These are phyloP conservation scores for Zychaea mexicana DNA, from an alignment of 371 early-diverging fungal genomes.

Conservation along the genomic window DNA sequence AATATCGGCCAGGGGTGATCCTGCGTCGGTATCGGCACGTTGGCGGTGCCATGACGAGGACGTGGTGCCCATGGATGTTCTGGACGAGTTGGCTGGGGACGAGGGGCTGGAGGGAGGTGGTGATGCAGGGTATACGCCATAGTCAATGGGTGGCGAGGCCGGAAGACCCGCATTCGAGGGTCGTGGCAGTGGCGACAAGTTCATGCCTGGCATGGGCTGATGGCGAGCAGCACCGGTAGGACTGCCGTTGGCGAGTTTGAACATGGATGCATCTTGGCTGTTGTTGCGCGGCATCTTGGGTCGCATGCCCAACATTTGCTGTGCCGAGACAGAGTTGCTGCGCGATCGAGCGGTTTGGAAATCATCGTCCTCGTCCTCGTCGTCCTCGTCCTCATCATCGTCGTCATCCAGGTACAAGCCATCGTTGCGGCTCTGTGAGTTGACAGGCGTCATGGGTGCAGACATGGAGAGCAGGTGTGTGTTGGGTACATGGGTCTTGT, in stretches of 20 bases:
- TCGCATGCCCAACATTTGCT: constrained; percentile 24
- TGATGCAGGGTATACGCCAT: constrained; percentile 52
- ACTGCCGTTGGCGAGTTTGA: constrained; percentile 4
- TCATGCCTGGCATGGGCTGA: constrained; percentile 31
- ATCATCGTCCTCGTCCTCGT: constrained; percentile 34
- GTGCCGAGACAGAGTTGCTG: constrained; percentile 37
- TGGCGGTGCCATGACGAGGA: constrained; percentile 14
- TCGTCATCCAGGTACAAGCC: constrained; percentile 38
- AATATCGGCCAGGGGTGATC: constrained; percentile 50
- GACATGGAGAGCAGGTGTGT: constrained; percentile 47
- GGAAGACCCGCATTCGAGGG: constrained; percentile 23
- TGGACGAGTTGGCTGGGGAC: constrained; percentile 54
- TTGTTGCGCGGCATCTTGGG: constrained; percentile 31
- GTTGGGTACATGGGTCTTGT: constrained; percentile 40
- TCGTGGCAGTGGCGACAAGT: constrained; percentile 40
- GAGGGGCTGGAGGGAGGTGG: constrained; percentile 65
- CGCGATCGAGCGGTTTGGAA: constrained; percentile 20
- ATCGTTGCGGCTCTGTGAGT: constrained; percentile 22
- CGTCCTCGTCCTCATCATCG: constrained; percentile 40
- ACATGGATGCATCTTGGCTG: constrained; percentile 22
- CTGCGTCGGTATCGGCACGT: constrained; percentile 21
- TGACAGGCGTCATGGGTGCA: constrained; percentile 12
- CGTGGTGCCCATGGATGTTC: constrained; percentile 17
- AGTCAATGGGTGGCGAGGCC: constrained; percentile 13
- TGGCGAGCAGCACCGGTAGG: background rate